phyloP scores from a whole-genome alignment of 73 alveolate genomes.

The Paramecium primaurelia region DNA sequence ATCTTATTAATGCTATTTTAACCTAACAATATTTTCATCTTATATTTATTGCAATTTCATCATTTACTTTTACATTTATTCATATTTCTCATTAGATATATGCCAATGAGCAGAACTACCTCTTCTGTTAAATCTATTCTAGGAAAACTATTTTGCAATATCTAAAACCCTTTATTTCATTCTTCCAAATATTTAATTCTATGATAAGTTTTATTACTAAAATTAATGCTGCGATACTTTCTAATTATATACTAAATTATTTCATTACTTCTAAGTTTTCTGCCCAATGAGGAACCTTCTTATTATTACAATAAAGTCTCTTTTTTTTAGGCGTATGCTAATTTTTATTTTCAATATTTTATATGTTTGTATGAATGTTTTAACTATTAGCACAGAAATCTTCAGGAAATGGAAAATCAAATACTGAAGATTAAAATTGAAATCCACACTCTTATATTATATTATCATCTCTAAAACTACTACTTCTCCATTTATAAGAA shows the following conservation, averaged over 20 bases:
- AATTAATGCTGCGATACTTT: not conserved
- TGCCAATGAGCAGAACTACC: slow-evolving; percentile 33
- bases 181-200: not conserved
- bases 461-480: not conserved
- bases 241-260: not conserved
- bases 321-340: not conserved
- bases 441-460: not conserved
- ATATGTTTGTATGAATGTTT: not conserved
- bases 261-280: not conserved
- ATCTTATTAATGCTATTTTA: not conserved
- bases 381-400: not conserved
- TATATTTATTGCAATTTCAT: not conserved
- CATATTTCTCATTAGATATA: not conserved
- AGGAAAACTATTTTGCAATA: not conserved
- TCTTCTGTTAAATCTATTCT: not conserved
- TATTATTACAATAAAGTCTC: slow-evolving; percentile 2
- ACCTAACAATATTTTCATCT: not conserved
- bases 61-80: not conserved
- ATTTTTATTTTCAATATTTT: not conserved
- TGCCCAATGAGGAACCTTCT: slow-evolving; percentile 40
- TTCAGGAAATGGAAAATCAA: slow-evolving; percentile 38
- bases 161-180: not conserved
- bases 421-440: not conserved
- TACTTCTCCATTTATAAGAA: slow-evolving; percentile 9
- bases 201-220: not conserved